A percentile compares a stretch with the other conserved stretches of the same genome.
Conservation (phyloP, 2,329 filamentous ascomycete genomes). For the Amphichorda felina region DNA sequence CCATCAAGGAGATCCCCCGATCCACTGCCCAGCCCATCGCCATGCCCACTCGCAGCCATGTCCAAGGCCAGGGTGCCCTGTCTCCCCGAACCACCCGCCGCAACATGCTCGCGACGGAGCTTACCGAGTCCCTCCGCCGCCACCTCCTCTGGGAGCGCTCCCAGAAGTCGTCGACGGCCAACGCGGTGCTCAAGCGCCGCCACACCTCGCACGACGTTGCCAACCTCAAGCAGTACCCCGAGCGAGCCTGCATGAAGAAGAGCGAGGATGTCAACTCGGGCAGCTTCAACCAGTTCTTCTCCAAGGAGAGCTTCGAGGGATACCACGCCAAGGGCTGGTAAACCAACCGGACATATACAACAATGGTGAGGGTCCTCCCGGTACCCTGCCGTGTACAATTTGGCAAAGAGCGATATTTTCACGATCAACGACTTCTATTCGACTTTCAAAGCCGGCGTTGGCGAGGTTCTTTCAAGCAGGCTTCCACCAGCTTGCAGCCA, state of each 20-base stretch:
- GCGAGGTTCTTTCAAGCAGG: no score
- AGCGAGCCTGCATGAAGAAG: constrained; percentile 47
- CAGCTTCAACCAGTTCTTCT: constrained; percentile 80
- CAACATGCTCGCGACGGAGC: constrained; percentile 91
- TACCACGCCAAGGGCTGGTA: constrained; percentile 32
- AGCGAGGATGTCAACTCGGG: constrained; percentile 52
- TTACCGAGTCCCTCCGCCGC: constrained; percentile 84
- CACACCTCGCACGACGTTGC: constrained; percentile 87
- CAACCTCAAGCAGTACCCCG: constrained; percentile 74
- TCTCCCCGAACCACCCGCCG: constrained; percentile 85
- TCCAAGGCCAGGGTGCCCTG: constrained; percentile 58
- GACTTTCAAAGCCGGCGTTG: no score
- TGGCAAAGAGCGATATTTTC: no score
- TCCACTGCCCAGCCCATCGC: constrained; percentile 68
- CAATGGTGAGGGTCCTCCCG: no score
- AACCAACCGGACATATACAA: constrained; percentile 1
- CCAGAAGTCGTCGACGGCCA: constrained; percentile 82
- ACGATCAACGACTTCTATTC: no score
- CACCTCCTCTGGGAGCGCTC: constrained; percentile 92
- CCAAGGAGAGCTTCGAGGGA: constrained; percentile 53
- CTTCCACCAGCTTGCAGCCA: no score
- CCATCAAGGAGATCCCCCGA: constrained; percentile 52
- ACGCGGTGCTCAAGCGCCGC: constrained; percentile 77
- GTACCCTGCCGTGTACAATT: no score
- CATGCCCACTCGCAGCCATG: constrained; percentile 49